phyloP scores from a whole-genome alignment of 371 early-diverging fungal species.

The Gilbertella persicaria region DNA sequence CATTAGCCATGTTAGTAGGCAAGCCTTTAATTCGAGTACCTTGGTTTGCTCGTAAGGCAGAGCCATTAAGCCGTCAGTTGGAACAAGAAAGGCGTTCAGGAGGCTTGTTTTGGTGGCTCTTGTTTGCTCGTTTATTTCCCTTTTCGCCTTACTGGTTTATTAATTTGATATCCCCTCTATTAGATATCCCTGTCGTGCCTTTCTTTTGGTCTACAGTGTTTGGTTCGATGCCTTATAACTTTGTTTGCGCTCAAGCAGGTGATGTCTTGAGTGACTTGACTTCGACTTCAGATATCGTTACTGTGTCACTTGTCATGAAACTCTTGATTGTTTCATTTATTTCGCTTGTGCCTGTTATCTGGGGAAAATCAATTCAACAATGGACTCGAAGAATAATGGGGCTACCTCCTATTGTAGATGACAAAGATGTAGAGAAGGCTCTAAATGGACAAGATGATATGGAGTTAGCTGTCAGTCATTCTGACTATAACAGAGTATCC shows the following conservation, averaged over 20 bases:
- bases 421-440: constrained; percentile 27
- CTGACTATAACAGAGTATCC: background rate
- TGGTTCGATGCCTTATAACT: constrained; percentile 52
- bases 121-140: constrained; percentile 49
- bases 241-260: constrained; percentile 52
- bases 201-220: constrained; percentile 54
- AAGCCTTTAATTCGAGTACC: constrained; percentile 48
- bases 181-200: constrained; percentile 43
- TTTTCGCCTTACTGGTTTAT: constrained; percentile 60
- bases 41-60: constrained; percentile 41
- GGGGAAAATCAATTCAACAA: constrained; percentile 43
- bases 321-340: constrained; percentile 45
- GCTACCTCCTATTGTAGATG: constrained; percentile 17
- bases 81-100: constrained; percentile 24
- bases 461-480: constrained; percentile 1
- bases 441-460: constrained; percentile 1
- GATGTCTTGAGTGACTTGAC: constrained; percentile 46
- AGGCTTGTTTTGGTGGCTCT: constrained; percentile 53
- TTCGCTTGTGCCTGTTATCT: constrained; percentile 47
- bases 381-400: constrained; percentile 19
- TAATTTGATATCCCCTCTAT: constrained; percentile 48
- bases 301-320: constrained; percentile 41
- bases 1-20: constrained; percentile 39
- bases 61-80: constrained; percentile 35
- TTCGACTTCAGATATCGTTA: constrained; percentile 51